These are phyloP conservation scores for Davidsoniella virescens DNA, from an alignment of 2,329 filamentous ascomycete genomes.

Conservation along the genomic window DNA sequence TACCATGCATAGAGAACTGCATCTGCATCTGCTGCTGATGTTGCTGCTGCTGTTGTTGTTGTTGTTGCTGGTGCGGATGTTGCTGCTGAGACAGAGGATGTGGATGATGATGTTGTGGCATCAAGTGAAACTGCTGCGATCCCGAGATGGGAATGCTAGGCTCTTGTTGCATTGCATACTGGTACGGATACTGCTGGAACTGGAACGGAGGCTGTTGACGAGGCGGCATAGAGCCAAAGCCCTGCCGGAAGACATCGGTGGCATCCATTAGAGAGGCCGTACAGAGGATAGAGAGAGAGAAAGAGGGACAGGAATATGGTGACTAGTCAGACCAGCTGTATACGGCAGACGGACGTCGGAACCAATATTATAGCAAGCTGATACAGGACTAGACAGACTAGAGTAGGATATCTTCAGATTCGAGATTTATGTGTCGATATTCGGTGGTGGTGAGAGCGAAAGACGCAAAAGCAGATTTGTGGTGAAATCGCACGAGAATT, in stretches of 20 bases:
- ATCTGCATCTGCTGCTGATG: slow-evolving; percentile 17
- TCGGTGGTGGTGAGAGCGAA: not conserved
- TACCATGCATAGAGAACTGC: slow-evolving; percentile 9
- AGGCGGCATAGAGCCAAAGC: slow-evolving; percentile 26
- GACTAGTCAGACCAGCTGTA: too few species aligned
- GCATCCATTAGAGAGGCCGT: slow-evolving; percentile 34
- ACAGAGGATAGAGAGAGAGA: not conserved
- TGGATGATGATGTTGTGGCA: slow-evolving; percentile 18
- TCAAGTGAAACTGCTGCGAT: slow-evolving; percentile 8
- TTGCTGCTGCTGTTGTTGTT: slow-evolving; percentile 8
- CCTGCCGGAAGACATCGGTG: slow-evolving; percentile 42
- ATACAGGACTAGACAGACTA: not conserved
- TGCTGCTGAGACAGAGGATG: slow-evolving; percentile 15
- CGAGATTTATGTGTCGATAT: not conserved
- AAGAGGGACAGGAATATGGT: not conserved
- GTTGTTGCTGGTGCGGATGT: slow-evolving; percentile 13
- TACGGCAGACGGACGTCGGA: too few species aligned
- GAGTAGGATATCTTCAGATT: not conserved
- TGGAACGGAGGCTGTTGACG: slow-evolving; percentile 12
- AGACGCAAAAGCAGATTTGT: not conserved
- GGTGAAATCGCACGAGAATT: not conserved
- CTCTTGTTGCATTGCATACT: slow-evolving; percentile 11
- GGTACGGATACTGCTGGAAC: slow-evolving; percentile 11
- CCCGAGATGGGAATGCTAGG: slow-evolving; percentile 8
- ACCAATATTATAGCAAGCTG: not conserved